A percentile compares a stretch with the other conserved stretches of the same genome.
phyloP scores from a whole-genome alignment of 371 early-diverging fungal genomes.

The Mortierella sp. region DNA sequence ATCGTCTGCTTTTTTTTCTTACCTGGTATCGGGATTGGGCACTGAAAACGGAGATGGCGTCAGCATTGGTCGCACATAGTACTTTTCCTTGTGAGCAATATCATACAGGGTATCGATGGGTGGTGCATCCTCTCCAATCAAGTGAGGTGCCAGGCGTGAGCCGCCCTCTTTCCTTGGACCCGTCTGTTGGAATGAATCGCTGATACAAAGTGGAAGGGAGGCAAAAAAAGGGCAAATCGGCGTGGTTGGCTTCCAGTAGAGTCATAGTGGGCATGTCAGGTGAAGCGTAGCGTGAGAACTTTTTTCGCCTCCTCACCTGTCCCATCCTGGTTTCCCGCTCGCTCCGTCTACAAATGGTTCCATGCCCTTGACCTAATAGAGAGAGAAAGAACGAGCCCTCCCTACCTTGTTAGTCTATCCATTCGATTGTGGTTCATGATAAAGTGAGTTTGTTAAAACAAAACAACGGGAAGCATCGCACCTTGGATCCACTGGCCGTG shows the following conservation, averaged over 20 bases:
- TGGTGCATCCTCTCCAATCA: slow-evolving; percentile 45
- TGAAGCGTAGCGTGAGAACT: too few species aligned
- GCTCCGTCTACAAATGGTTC: slow-evolving; percentile 38
- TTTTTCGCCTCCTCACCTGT: slow-evolving; percentile 3
- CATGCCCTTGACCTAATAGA: neutral
- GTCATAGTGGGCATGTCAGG: too few species aligned
- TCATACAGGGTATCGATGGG: slow-evolving; percentile 43
- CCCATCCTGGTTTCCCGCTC: slow-evolving; percentile 32
- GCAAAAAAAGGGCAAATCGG: too few species aligned
- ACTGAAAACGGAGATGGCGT: slow-evolving; percentile 7
- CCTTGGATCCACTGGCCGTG: slow-evolving; percentile 22
- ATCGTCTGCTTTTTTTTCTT: too few species aligned
- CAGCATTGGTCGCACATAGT: slow-evolving; percentile 21
- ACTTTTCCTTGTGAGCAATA: slow-evolving; percentile 41
- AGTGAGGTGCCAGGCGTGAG: slow-evolving; percentile 24
- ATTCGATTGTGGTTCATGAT: too few species aligned
- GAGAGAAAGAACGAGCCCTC: too few species aligned
- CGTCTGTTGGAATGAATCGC: slow-evolving; percentile 29
- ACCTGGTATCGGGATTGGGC: slow-evolving; percentile 24
- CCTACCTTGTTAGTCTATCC: neutral
- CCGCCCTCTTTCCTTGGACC: slow-evolving; percentile 19
- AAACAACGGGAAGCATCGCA: too few species aligned
- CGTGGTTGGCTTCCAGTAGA: neutral
- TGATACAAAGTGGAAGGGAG: slow-evolving; percentile 2
- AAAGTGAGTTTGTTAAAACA: too few species aligned